These are phyloP conservation scores for Brassica rapa DNA, from an alignment of 345 rosid species.

Conservation along the genomic window DNA sequence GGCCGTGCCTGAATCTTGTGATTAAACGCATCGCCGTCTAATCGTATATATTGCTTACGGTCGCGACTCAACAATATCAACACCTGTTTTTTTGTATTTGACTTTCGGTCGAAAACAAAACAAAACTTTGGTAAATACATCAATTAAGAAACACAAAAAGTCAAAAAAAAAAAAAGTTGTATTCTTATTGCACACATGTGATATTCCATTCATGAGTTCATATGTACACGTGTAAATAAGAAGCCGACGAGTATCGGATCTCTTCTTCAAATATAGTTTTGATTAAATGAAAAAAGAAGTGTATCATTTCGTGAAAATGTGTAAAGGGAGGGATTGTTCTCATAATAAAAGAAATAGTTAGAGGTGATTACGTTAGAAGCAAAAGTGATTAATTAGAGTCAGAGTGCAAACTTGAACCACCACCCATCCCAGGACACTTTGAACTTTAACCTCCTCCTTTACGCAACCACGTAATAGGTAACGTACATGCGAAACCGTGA, in stretches of 20 bases:
- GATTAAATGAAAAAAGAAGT: neutral
- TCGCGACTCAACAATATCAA: neutral
- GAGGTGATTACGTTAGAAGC: constrained; percentile 10
- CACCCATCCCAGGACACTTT: constrained; percentile 3
- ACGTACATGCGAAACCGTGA: neutral
- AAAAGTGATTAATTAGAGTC: neutral
- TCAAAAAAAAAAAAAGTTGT: neutral
- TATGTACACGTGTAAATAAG: constrained; percentile 6
- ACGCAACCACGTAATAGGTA: constrained; percentile 5
- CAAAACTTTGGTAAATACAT: constrained; percentile 2
- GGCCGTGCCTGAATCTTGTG: neutral
- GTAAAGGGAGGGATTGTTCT: neutral
- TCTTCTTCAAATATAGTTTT: neutral
- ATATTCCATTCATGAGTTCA: neutral
- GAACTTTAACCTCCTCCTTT: constrained; percentile 3
- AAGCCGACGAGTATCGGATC: neutral
- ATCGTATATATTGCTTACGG: constrained; percentile 1
- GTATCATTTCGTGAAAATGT: neutral
- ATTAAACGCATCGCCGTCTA: constrained; percentile 3
- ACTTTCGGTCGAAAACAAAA: constrained; percentile 12
- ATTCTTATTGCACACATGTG: neutral
- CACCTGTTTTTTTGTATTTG: constrained; percentile 17
- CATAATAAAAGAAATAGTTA: neutral
- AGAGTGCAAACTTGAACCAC: constrained; percentile 17
- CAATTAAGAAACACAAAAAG: neutral